Evolutionary conservation across 257 asterid genomes (phyloP).

Genomic region (Datura wrightii): DNA sequence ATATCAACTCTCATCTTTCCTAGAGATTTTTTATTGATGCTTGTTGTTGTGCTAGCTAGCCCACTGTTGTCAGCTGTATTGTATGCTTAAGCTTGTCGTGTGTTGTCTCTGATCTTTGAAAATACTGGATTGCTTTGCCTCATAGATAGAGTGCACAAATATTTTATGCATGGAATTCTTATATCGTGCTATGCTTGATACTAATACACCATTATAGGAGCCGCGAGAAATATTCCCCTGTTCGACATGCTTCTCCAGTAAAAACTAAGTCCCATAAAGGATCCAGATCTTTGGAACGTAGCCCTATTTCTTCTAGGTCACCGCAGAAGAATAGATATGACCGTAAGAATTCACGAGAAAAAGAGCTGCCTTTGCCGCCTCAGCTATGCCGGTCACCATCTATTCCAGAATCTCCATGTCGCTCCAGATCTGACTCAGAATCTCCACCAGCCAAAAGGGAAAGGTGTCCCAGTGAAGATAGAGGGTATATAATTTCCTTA

Average conservation of each 20-base stretch:
- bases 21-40: background rate
- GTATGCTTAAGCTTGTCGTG: background rate
- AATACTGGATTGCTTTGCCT: conserved; percentile 31
- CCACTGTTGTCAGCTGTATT: background rate
- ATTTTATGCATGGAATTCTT: background rate
- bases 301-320: conserved; percentile 60
- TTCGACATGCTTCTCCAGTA: conserved; percentile 51
- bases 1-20: conserved; percentile 14
- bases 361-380: conserved; percentile 44
- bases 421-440: conserved; percentile 46
- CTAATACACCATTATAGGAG: conserved; percentile 45
- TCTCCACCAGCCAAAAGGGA: conserved; percentile 49
- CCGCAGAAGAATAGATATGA: conserved; percentile 62
- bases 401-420: conserved; percentile 47
- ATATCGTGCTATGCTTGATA: conserved; percentile 24
- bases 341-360: conserved; percentile 49
- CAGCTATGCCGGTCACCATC: conserved; percentile 49
- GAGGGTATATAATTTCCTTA: conserved; percentile 47
- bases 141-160: conserved; percentile 4
- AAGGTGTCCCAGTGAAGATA: conserved; percentile 51
- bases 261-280: conserved; percentile 42
- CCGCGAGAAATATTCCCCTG: conserved; percentile 59
- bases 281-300: conserved; percentile 45
- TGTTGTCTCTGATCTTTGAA: conserved; percentile 24
- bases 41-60: background rate